Base-by-base conservation (phyloP, 345 rosid genomes). In the Acer saccharum region DNA sequence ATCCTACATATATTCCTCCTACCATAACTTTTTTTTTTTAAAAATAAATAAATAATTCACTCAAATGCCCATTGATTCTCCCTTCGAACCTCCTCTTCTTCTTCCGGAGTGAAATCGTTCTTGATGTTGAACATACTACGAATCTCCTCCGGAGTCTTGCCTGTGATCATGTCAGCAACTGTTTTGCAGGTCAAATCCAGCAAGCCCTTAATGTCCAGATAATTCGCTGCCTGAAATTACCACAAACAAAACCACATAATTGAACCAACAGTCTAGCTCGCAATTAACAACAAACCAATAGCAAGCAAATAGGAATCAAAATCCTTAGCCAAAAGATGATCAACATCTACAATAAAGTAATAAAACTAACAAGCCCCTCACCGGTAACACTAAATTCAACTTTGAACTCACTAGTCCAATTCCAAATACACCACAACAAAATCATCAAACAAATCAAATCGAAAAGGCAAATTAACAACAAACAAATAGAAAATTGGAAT, bases 21-120 rank as follows among this genome's bases (percentile, higher is more conserved):
- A 32, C 35, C 35, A 32, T 32, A 32, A 4, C 35, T 32, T 32
- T 3, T 32, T 3, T 25, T 25, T 25, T 25, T 25, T 25, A 25
- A 25, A 25, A n/a, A n/a, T 25, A 25, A 25, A 25, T 25, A 25
- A 25, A 25, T 25, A 25, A 25, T 25, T 88, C 81, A 91, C 77
- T 89, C 89, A 50, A 88, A 91, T n/a, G 93, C 93, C 93, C 95
- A 90, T 46, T 85, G 90, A 43, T 87, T 90, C 83, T 90, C 92
- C 76, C 87, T 85, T 75, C 87, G 83, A 5, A 90, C 87, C 80
- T 90, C 87, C 44, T 85, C 89, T 20, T 90, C 93, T 73, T 90
- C 93, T 79, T 88, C 91, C 0, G 87, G 87, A 6, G 89, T 81
- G 82, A 90, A 87, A 35, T 35, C 39, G 6, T 35, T 35, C 39